phyloP scores from a whole-genome alignment of 495 filamentous ascomycete genomes.

The Lichenothelia convexa region DNA sequence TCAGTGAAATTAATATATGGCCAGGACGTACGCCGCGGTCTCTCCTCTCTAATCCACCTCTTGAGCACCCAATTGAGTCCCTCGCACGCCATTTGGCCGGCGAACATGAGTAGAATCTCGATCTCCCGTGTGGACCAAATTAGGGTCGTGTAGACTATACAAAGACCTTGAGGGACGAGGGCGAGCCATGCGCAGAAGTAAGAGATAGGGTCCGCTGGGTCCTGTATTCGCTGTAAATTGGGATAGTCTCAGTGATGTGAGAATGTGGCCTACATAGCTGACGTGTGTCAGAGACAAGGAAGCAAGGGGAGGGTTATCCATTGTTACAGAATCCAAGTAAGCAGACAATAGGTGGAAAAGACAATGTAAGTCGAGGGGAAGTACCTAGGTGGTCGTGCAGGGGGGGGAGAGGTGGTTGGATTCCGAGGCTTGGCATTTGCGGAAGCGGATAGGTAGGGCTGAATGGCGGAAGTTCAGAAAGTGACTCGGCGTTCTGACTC shows the following conservation, averaged over 20 bases:
- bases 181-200: conserved; percentile 83
- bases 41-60: conserved; percentile 75
- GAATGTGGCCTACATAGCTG: conserved; percentile 55
- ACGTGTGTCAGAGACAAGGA: conserved; percentile 91
- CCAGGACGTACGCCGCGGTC: conserved; percentile 46
- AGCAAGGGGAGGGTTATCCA: conserved; percentile 49
- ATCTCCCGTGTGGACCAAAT: conserved; percentile 79
- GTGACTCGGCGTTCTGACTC: too few relatives aligned
- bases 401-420: too few relatives aligned
- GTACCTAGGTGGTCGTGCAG: too few relatives aligned
- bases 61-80: conserved; percentile 84
- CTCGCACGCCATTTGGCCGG: conserved; percentile 83
- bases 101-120: conserved; percentile 80
- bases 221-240: conserved; percentile 28
- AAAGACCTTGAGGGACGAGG: conserved; percentile 78
- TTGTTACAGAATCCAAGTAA: too few relatives aligned
- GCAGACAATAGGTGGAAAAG: too few relatives aligned
- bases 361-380: too few relatives aligned
- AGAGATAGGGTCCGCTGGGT: conserved; percentile 70
- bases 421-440: too few relatives aligned
- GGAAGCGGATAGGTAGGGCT: too few relatives aligned
- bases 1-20: too few relatives aligned
- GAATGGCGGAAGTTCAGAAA: too few relatives aligned
- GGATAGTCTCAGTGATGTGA: background rate
- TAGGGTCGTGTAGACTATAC: conserved; percentile 72